A percentile compares a stretch with the other conserved stretches of the same genome.
These are phyloP conservation scores for Lyophyllum decastes DNA, from an alignment of 768 basidiomycete species.

Conservation along the genomic window DNA sequence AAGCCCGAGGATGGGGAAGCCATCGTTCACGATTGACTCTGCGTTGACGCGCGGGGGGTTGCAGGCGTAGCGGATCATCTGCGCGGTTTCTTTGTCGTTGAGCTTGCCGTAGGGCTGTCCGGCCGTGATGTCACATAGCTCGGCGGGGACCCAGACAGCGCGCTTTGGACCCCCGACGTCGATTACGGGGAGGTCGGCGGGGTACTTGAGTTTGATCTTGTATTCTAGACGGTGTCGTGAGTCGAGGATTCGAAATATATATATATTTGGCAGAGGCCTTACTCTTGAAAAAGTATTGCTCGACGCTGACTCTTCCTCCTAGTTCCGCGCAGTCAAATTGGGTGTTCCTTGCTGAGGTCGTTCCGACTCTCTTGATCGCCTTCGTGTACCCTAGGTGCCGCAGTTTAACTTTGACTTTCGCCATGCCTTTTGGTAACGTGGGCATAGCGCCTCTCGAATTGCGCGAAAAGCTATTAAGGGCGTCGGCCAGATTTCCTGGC, in stretches of 20 bases:
- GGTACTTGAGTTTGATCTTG: conserved; percentile 44
- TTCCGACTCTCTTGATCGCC: conserved; percentile 39
- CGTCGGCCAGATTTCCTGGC: conserved; percentile 63
- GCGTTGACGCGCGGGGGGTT: conserved; percentile 64
- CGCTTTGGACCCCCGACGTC: conserved; percentile 40
- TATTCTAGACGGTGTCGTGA: conserved; percentile 46
- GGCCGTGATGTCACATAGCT: conserved; percentile 65
- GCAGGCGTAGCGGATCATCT: conserved; percentile 75
- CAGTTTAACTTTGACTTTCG: conserved; percentile 60
- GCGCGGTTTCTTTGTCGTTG: conserved; percentile 56
- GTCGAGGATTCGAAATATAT: background rate
- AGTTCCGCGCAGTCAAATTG: conserved; percentile 52
- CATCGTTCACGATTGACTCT: conserved; percentile 54
- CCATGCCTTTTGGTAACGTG: conserved; percentile 46
- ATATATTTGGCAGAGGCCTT: conserved; percentile 18
- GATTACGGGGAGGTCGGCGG: conserved; percentile 52
- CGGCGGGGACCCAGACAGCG: conserved; percentile 56
- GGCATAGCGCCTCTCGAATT: conserved; percentile 46
- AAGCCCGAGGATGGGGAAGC: conserved; percentile 57
- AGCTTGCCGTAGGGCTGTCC: conserved; percentile 66
- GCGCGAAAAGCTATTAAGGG: conserved; percentile 48
- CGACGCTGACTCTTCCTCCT: conserved; percentile 57
- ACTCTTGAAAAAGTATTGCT: conserved; percentile 67
- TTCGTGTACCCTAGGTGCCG: conserved; percentile 59
- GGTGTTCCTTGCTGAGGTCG: conserved; percentile 38